A percentile compares a stretch with the other conserved stretches of the same genome.
These are phyloP conservation scores for Gyrodon lividus DNA, from an alignment of 768 basidiomycete species.

Conservation along the genomic window DNA sequence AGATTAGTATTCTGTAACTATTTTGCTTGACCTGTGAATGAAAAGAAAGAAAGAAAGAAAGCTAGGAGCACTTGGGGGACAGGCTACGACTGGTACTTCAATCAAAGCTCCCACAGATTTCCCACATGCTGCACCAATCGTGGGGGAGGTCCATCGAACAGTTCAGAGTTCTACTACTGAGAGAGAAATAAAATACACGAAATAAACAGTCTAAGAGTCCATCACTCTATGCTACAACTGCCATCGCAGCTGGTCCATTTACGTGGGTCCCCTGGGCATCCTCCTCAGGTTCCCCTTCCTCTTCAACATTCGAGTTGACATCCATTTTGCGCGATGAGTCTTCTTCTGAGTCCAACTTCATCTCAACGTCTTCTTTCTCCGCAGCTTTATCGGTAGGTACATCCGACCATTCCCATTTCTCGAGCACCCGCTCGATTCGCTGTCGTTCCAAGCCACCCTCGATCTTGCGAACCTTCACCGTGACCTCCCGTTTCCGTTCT, in stretches of 20 bases:
- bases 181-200: conserved; percentile 1
- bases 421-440: conserved; percentile 63
- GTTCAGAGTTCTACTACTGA: neutral
- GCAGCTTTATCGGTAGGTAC: conserved; percentile 2
- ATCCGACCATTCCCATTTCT: conserved; percentile 62
- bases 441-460: conserved; percentile 64
- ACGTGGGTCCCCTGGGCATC: conserved; percentile 1
- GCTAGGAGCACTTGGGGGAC: neutral
- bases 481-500: conserved; percentile 45
- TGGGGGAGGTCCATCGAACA: too few species aligned
- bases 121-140: neutral
- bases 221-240: conserved; percentile 11
- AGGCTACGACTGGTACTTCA: neutral
- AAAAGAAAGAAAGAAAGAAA: too few species aligned
- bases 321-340: conserved; percentile 5
- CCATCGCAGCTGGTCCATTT: conserved; percentile 16
- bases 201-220: conserved; percentile 2
- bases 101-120: neutral
- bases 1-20: neutral
- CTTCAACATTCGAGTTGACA: conserved; percentile 8
- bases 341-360: conserved; percentile 28
- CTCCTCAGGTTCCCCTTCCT: conserved; percentile 6
- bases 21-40: neutral
- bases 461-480: conserved; percentile 58
- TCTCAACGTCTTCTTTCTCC: conserved; percentile 26